A percentile compares a stretch with the other conserved stretches of the same genome.
Conservation (phyloP, 176 grass and related monocot genomes). For the Hordeum vulgare region DNA sequence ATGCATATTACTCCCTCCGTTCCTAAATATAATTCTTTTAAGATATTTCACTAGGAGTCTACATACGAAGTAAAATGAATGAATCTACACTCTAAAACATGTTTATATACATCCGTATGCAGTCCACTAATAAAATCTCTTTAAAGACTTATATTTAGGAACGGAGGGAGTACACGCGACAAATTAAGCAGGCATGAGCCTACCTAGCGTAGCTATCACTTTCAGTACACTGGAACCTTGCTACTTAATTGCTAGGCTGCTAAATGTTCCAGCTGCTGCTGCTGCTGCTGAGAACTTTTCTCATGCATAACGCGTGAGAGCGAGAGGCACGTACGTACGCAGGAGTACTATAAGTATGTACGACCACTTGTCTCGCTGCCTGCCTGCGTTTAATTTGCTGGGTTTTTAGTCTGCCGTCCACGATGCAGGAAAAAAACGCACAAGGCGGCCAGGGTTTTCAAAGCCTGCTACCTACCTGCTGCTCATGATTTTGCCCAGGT, state of each 20-base stretch:
- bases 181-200: slow-evolving; percentile 7
- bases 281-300: neutral
- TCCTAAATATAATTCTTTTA: too few relatives aligned
- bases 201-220: neutral
- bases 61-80: too few relatives aligned
- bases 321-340: neutral
- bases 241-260: neutral
- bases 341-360: neutral
- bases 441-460: neutral
- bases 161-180: neutral
- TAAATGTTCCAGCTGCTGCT: neutral
- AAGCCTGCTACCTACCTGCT: slow-evolving; percentile 27
- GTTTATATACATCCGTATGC: too few relatives aligned
- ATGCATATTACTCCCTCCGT: too few relatives aligned
- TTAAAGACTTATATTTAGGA: too few relatives aligned
- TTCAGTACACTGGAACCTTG: neutral
- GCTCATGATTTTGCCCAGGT: neutral
- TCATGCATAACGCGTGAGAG: neutral
- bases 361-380: neutral
- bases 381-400: neutral
- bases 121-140: too few relatives aligned
- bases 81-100: too few relatives aligned
- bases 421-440: neutral
- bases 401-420: slow-evolving; percentile 13
- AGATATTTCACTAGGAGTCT: too few relatives aligned